Conservation (phyloP, 768 basidiomycete genomes). For the Exidia glandulosa region DNA sequence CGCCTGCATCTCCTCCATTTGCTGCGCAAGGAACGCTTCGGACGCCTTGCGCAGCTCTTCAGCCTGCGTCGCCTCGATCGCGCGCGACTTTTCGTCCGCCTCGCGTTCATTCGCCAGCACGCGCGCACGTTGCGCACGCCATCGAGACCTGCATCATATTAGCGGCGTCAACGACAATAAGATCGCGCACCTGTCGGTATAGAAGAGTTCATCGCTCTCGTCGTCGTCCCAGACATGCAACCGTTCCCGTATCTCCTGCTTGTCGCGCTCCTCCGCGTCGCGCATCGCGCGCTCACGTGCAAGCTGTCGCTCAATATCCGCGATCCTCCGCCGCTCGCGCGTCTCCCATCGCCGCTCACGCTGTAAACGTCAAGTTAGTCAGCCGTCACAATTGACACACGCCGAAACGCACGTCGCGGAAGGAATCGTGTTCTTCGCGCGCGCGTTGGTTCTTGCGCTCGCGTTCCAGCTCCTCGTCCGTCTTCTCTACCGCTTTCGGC, state of each 20-base stretch:
- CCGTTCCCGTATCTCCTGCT: constrained; percentile 64
- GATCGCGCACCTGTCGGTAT: constrained; percentile 66
- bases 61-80: constrained; percentile 74
- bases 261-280: constrained; percentile 72
- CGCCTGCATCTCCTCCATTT: constrained; percentile 94
- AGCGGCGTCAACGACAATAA: background rate
- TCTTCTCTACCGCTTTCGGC: constrained; percentile 38
- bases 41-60: constrained; percentile 83
- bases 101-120: constrained; percentile 67
- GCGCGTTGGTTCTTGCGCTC: constrained; percentile 66
- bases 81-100: constrained; percentile 72
- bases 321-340: constrained; percentile 74
- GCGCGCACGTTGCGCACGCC: constrained; percentile 69
- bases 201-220: constrained; percentile 86
- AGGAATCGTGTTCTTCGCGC: constrained; percentile 74
- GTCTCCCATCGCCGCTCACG: constrained; percentile 91
- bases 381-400: background rate
- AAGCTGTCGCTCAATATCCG: constrained; percentile 63
- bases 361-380: constrained; percentile 26
- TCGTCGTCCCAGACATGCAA: constrained; percentile 90
- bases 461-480: constrained; percentile 82
- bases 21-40: constrained; percentile 84
- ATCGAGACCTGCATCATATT: constrained; percentile 46
- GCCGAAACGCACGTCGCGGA: constrained; percentile 60
- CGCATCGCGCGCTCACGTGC: constrained; percentile 57